phyloP scores from a whole-genome alignment of 2,329 filamentous ascomycete species.

The Massarina eburnea region DNA sequence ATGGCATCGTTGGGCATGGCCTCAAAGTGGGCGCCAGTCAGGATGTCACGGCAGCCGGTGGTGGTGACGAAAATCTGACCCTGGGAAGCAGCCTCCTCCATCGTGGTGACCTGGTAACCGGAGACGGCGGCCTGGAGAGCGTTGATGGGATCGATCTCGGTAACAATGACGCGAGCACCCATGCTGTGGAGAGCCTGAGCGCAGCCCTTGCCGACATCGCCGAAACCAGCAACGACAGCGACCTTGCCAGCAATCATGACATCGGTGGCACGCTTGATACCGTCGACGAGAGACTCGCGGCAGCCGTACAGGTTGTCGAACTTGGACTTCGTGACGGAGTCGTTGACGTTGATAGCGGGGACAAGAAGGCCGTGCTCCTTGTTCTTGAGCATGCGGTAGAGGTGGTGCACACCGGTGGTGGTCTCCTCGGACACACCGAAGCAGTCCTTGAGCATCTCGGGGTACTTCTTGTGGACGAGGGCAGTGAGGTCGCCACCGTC shows the following conservation, averaged over 20 bases:
- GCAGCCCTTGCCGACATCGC: slow-evolving; percentile 99
- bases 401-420: slow-evolving; percentile 98
- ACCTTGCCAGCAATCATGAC: slow-evolving; percentile 99
- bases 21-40: slow-evolving; percentile 89
- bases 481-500: slow-evolving; percentile 96
- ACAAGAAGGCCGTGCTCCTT: slow-evolving; percentile 74
- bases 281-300: slow-evolving; percentile 97
- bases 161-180: slow-evolving; percentile 95
- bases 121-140: slow-evolving; percentile 98
- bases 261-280: slow-evolving; percentile 99
- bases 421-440: slow-evolving; percentile 99
- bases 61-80: slow-evolving; percentile 99
- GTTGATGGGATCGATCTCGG: slow-evolving; percentile 99
- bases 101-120: slow-evolving; percentile 94
- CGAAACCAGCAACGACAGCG: slow-evolving; percentile 94
- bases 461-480: slow-evolving; percentile 97
- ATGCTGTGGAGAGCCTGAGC: slow-evolving; percentile 94
- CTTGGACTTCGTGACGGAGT: slow-evolving; percentile 99
- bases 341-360: slow-evolving; percentile 97
- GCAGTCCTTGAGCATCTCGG: slow-evolving; percentile 97
- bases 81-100: slow-evolving; percentile 87
- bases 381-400: slow-evolving; percentile 91
- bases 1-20: slow-evolving; percentile 96
- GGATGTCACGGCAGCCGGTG: slow-evolving; percentile 97
- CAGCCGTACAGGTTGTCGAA: slow-evolving; percentile 99